Conservation (phyloP, 768 basidiomycete genomes). For the Guyanaporus albipodus region DNA sequence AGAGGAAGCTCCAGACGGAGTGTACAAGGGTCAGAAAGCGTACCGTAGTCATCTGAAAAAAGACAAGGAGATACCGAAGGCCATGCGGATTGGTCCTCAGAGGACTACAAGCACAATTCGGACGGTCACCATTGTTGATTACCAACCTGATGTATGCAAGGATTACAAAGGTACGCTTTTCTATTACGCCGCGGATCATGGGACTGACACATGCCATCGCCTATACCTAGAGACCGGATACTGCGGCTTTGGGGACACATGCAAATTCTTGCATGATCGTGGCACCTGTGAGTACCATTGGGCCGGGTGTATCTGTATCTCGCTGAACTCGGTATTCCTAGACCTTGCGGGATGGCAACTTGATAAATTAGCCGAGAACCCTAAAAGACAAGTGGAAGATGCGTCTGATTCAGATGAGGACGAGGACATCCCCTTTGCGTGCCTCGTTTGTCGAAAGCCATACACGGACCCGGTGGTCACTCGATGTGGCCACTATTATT, state of each 20-base stretch:
- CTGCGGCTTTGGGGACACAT: conserved; percentile 98
- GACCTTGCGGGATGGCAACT: conserved; percentile 99
- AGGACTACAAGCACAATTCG: conserved; percentile 76
- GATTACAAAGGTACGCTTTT: conserved; percentile 88
- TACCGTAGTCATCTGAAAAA: conserved; percentile 81
- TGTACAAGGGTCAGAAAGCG: conserved; percentile 81
- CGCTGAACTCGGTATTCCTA: conserved; percentile 29
- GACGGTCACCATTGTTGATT: conserved; percentile 93
- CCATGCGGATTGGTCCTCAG: conserved; percentile 82
- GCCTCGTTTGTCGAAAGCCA: conserved; percentile 90
- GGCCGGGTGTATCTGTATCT: background rate
- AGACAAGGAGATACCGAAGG: conserved; percentile 79
- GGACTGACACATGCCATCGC: conserved; percentile 4
- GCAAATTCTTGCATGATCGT: conserved; percentile 98
- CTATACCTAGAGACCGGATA: conserved; percentile 84
- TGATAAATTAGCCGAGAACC: conserved; percentile 83
- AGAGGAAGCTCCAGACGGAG: conserved; percentile 63
- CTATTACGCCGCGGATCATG: conserved; percentile 13
- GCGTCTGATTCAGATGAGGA: conserved; percentile 68
- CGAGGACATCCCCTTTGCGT: conserved; percentile 97
- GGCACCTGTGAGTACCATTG: conserved; percentile 70
- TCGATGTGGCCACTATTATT: conserved; percentile 95
- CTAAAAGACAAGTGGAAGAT: conserved; percentile 53
- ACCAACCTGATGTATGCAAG: conserved; percentile 99
- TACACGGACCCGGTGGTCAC: conserved; percentile 96